phyloP scores from a whole-genome alignment of 1,284 basidiomycete genomes.

The Acaromyces ingoldii region DNA sequence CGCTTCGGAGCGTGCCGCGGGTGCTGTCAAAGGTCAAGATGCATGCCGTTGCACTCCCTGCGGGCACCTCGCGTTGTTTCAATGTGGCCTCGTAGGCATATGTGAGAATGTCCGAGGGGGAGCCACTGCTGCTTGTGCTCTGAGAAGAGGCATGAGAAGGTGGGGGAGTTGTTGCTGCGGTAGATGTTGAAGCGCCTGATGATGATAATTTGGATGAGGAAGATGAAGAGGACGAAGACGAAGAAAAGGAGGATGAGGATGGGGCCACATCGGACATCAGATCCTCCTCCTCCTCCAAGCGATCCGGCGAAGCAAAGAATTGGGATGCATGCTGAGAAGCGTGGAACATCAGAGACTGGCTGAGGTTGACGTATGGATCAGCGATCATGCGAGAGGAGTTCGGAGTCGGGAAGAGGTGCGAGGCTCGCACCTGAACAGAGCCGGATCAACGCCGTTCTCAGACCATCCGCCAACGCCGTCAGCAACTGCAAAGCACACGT shows the following conservation, averaged over 20 bases:
- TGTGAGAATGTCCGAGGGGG: constrained; percentile 61
- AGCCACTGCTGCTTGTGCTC: constrained; percentile 59
- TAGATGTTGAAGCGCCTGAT: too few species aligned
- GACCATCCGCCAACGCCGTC: constrained; percentile 69
- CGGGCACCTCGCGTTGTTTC: constrained; percentile 65
- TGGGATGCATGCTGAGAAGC: constrained; percentile 57
- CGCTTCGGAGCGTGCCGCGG: constrained; percentile 69
- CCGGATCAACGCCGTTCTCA: constrained; percentile 75
- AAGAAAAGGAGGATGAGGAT: not conserved
- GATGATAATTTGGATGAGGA: not conserved
- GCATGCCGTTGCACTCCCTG: constrained; percentile 81
- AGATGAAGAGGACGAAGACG: not conserved
- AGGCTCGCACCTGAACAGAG: constrained; percentile 59
- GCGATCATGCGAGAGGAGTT: too few species aligned
- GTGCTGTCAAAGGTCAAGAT: constrained; percentile 70
- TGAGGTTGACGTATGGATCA: too few species aligned
- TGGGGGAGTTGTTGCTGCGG: constrained; percentile 4
- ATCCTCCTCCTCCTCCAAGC: constrained; percentile 5
- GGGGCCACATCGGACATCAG: not conserved
- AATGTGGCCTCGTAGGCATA: constrained; percentile 69
- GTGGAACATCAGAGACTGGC: constrained; percentile 65
- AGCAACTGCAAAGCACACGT: constrained; percentile 68
- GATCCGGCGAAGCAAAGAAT: constrained; percentile 7
- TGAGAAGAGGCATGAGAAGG: constrained; percentile 59
- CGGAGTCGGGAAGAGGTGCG: too few species aligned